Conservation (phyloP, 2,329 filamentous ascomycete species). For the Teratosphaeria pseudoeucalypti region DNA sequence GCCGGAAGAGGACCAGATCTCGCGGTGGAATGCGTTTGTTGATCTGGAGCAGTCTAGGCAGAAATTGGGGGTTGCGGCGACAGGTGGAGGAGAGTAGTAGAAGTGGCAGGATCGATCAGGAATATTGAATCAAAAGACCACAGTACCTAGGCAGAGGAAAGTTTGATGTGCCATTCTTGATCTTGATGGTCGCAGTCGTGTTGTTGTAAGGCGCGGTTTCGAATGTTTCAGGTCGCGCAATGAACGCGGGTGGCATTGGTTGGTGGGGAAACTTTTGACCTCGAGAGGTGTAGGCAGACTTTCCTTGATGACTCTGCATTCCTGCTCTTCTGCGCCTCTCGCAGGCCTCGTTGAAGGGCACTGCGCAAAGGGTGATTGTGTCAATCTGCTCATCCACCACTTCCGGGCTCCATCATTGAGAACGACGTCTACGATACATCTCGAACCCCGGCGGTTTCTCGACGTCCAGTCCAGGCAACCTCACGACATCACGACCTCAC, state of each 20-base stretch:
- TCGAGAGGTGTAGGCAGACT: not conserved
- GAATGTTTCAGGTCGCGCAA: not conserved
- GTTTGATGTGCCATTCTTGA: not conserved
- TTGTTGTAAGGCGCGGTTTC: not conserved
- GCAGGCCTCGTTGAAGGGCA: not conserved
- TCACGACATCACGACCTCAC: not conserved
- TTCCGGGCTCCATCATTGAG: not conserved
- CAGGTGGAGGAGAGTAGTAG: not conserved
- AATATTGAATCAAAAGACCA: not conserved
- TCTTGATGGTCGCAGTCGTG: not conserved
- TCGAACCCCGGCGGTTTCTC: not conserved
- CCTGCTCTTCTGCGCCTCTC: not conserved
- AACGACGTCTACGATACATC: not conserved
- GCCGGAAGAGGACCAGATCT: not conserved
- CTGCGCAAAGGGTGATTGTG: not conserved
- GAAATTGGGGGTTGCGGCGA: not conserved
- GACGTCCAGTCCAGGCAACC: not conserved
- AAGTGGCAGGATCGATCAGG: not conserved
- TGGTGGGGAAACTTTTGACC: not conserved
- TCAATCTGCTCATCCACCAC: not conserved
- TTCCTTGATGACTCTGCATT: not conserved
- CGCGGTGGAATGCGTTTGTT: not conserved
- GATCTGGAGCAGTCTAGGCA: not conserved
- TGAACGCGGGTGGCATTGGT: not conserved
- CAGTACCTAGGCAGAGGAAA: no score